Base-by-base conservation (phyloP, 805 yeast genomes). In the Yamadazyma phyllophila region DNA sequence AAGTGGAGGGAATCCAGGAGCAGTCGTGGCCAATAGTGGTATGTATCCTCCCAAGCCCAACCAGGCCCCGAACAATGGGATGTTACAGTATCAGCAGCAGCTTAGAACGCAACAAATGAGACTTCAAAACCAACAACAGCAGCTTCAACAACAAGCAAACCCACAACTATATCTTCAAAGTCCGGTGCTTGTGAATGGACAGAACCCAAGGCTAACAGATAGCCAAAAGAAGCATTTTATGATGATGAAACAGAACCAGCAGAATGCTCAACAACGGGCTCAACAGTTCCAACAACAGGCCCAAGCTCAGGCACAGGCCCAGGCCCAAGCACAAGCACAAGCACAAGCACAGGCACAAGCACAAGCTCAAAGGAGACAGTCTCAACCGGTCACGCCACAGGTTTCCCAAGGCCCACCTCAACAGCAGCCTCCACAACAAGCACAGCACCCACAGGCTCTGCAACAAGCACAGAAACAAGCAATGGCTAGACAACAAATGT, bases 41-140 rank as follows among this genome's bases (percentile, higher is more conserved):
- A 48, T 50, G 51, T 29, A 43, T 17, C 54, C 54, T n/a, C 51
- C 54, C 5, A 43, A 39, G 26, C 4, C 41, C 1, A 36, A 26
- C 13, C 48, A 48, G 11, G 32, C 39, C 20, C 26, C 52, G 2
- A 53, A 52, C 37, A 44, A 49, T 7, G 46, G 48, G 24, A 45
- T 51, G 49, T 33, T 51, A 29, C 62, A 56, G 37, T 53, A 55
- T 41, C 62, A 54, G 36, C 61, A 54, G 34, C 63, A 58, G 43
- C 51, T 55, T 26, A 45, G 58, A 32, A 51, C 58, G 36, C 63
- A 60, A 45, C 65, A 59, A 39, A 49, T 60, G 55, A 52, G 52
- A 49, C 43, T 48, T 20, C 63, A 58, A 32, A 54, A 49, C 31
- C 61, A 57, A 35, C 62, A 56, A 44, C 61, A 56, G 26, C 62